Evolutionary conservation across 1,139 yeast genomes (phyloP), one percentile per base, ranked within the genome.

Genomic region (Scheffersomyces titani): DNA sequence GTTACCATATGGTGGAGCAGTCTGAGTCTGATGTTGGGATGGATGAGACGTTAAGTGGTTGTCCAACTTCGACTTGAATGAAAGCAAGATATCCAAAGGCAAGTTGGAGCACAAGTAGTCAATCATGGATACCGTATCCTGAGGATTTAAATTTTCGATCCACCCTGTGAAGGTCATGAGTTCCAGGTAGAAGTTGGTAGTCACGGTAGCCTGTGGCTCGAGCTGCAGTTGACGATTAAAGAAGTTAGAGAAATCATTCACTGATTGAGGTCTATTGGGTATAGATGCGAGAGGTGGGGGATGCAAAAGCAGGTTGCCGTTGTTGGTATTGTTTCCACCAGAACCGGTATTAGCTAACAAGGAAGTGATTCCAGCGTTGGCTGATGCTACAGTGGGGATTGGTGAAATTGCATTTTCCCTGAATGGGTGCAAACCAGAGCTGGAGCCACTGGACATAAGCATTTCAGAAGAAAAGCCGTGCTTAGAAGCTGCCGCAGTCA

Each of bases 121-220:
- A 67, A 87, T 77, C 69, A 86, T 83, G 40, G 85, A 75, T 57
- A 82, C 75, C 63, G 80, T 86, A 63, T 88, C 90, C 55, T 81
- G 83, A 11, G 83, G 78, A 56, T 75, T 80, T 68, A 88, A 76
- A 62, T 77, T 78, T 61, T 81, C 82, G 63, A 88, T 76, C 92
- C 92, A 88, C 62, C 76, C 76, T 61, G 84, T 80, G 62, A 85
- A 81, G 55, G 81, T 79, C 56, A 82, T 75, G 65, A 88, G 70
- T 59, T 80, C 83, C 69, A 67, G 75, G 62, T 73, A 76, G 59
- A 77, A 78, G 54, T 63, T 71, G 66, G 57, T 64, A 47, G 45
- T 36, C 48, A 44, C 55, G 21, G 59, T 65, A 44, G 54, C 63
- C 51, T 55, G 65, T 40, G 56, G 66, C 30, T 60, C 65, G 36